These are phyloP conservation scores for Reticulascus tulasneorum DNA, from an alignment of 2,329 filamentous ascomycete species.

Conservation along the genomic window DNA sequence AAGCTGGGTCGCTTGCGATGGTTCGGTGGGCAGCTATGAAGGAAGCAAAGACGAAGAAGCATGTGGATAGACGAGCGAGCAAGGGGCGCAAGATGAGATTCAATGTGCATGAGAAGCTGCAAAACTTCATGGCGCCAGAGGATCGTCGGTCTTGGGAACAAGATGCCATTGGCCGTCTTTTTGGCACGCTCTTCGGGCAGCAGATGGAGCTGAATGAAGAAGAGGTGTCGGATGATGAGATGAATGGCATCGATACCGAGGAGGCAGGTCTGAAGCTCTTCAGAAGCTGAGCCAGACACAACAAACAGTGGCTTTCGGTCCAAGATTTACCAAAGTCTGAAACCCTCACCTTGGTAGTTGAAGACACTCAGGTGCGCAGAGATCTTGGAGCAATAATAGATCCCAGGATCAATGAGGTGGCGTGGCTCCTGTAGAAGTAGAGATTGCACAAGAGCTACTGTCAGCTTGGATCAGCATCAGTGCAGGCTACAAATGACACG, in stretches of 20 bases:
- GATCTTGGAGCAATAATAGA: too few relatives aligned
- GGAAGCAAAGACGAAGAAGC: slow-evolving; percentile 75
- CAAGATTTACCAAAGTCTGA: too few relatives aligned
- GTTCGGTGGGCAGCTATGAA: slow-evolving; percentile 65
- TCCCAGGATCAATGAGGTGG: too few relatives aligned
- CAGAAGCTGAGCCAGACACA: slow-evolving; percentile 35
- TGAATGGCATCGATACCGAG: slow-evolving; percentile 46
- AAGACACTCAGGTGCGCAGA: too few relatives aligned
- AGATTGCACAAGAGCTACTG: too few relatives aligned
- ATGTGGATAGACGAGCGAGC: slow-evolving; percentile 89
- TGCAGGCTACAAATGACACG: too few relatives aligned
- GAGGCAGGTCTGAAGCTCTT: slow-evolving; percentile 53
- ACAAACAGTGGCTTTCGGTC: too few relatives aligned
- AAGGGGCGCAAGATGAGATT: slow-evolving; percentile 94
- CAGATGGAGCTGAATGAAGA: slow-evolving; percentile 63
- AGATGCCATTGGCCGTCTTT: slow-evolving; percentile 72
- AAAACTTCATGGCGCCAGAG: slow-evolving; percentile 96
- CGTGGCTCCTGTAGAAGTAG: too few relatives aligned
- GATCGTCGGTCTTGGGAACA: slow-evolving; percentile 77
- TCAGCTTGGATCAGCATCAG: too few relatives aligned
- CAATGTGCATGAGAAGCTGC: slow-evolving; percentile 92
- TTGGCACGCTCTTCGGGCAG: slow-evolving; percentile 70
- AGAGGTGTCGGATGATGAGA: slow-evolving; percentile 45
- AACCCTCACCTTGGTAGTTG: too few relatives aligned
- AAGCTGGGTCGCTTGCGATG: slow-evolving; percentile 43